Conservation (phyloP, 2,329 filamentous ascomycete species). For the Nothophaeocryptopus gaeumannii region DNA sequence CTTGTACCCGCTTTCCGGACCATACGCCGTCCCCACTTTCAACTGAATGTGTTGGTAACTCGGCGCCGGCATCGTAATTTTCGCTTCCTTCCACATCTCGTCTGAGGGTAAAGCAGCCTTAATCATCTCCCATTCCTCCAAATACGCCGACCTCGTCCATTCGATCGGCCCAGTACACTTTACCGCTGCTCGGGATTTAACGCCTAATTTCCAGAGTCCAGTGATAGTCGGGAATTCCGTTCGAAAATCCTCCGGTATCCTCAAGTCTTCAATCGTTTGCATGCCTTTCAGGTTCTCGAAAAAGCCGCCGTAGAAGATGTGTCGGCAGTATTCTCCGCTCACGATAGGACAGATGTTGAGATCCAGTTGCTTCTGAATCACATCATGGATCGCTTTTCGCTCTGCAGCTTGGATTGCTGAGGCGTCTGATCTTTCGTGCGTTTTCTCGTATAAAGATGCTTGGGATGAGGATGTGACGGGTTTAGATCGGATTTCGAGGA, state of each 20-base stretch:
- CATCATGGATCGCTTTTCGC: constrained; percentile 60
- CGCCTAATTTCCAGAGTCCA: constrained; percentile 18
- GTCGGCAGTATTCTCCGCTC: constrained; percentile 61
- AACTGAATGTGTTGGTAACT: constrained; percentile 32
- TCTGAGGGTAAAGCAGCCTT: constrained; percentile 10
- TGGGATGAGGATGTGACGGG: constrained; percentile 50
- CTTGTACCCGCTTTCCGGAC: constrained; percentile 23
- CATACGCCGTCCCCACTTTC: constrained; percentile 28
- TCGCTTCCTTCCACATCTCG: constrained; percentile 20
- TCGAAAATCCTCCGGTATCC: constrained; percentile 23
- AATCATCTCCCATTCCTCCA: constrained; percentile 26
- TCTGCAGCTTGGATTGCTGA: constrained; percentile 60
- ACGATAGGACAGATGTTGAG: constrained; percentile 61
- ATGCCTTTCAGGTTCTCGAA: constrained; percentile 27
- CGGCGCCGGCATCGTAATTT: constrained; percentile 31
- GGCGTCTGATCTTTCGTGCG: constrained; percentile 26
- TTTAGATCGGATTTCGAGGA: constrained; percentile 55
- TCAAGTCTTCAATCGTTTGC: constrained; percentile 13
- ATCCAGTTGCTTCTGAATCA: constrained; percentile 61
- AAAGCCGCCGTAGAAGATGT: constrained; percentile 30
- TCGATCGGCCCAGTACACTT: constrained; percentile 23
- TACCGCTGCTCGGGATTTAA: constrained; percentile 23
- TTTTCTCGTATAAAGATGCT: constrained; percentile 37
- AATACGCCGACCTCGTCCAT: constrained; percentile 24
- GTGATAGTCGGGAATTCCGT: constrained; percentile 27